phyloP scores from a whole-genome alignment of 163 green algal genomes.

The Chlorella variabilis region DNA sequence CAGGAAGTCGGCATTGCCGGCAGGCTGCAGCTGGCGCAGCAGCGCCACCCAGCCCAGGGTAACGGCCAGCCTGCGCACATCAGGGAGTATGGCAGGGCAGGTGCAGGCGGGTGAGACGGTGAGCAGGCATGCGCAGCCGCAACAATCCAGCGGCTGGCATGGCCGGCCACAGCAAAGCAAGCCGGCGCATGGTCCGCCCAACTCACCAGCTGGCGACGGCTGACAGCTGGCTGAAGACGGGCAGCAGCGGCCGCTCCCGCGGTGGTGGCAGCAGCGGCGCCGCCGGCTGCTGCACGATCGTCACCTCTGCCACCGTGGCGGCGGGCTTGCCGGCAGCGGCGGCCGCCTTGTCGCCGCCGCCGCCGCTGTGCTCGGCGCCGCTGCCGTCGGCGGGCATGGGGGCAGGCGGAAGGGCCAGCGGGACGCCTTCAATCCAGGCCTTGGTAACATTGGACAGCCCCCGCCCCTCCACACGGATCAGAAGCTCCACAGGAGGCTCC shows the following conservation, averaged over 20 bases:
- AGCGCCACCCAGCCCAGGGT: slow-evolving; percentile 37
- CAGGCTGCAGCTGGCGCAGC: slow-evolving; percentile 40
- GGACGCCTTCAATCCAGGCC: slow-evolving; percentile 23
- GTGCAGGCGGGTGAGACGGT: not conserved
- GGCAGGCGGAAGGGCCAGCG: not conserved
- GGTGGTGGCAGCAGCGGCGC: not conserved
- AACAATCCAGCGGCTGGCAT: not conserved
- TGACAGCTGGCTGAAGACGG: slow-evolving; percentile 10
- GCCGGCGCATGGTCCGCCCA: no score
- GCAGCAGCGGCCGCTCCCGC: not conserved
- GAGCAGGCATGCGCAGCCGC: not conserved
- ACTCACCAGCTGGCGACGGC: slow-evolving; percentile 39
- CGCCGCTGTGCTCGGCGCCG: not conserved
- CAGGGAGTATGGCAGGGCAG: not conserved
- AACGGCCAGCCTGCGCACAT: slow-evolving; percentile 24
- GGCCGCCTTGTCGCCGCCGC: not conserved
- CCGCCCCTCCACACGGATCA: slow-evolving; percentile 37
- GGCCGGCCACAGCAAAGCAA: no score
- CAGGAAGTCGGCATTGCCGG: slow-evolving; percentile 31
- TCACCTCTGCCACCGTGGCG: slow-evolving; percentile 1
- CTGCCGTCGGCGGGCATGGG: not conserved
- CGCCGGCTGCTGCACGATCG: slow-evolving; percentile 21
- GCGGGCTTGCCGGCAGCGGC: not conserved
- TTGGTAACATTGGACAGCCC: slow-evolving; percentile 37
- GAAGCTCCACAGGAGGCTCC: slow-evolving; percentile 17